Conservation (phyloP, 371 early-diverging fungal genomes). For the Circinella minor region DNA sequence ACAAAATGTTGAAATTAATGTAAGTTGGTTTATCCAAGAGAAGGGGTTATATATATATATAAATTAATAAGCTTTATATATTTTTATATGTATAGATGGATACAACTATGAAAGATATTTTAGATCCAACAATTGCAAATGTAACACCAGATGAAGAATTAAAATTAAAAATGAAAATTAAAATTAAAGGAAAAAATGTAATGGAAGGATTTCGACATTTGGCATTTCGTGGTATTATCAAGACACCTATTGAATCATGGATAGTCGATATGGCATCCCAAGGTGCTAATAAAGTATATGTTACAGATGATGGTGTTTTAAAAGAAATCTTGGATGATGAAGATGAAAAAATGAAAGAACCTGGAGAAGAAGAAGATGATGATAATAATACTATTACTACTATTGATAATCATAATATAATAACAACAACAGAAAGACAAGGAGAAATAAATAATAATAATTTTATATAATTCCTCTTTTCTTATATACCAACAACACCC, state of each 20-base stretch:
- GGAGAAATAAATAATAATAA: too few relatives aligned
- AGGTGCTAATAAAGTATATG: constrained; percentile 20
- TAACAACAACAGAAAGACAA: too few relatives aligned
- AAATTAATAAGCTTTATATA: not conserved
- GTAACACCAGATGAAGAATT: constrained; percentile 3
- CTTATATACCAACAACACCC: too few relatives aligned
- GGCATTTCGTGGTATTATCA: constrained; percentile 40
- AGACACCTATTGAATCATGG: constrained; percentile 47
- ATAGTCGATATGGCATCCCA: constrained; percentile 34
- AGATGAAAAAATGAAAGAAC: constrained; percentile 14
- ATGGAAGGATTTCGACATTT: constrained; percentile 52
- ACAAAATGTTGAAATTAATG: constrained; percentile 24
- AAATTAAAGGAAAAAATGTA: constrained; percentile 45
- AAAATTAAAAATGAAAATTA: constrained; percentile 16
- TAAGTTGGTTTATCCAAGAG: constrained; percentile 14
- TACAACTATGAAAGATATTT: constrained; percentile 9
- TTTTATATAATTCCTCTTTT: too few relatives aligned
- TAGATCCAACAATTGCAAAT: constrained; percentile 6
- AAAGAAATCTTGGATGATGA: constrained; percentile 14
- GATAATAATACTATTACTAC: too few relatives aligned
- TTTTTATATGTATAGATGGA: not conserved
- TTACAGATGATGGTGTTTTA: constrained; percentile 25
- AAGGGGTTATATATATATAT: not conserved
- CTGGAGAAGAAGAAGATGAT: not conserved
- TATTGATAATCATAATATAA: too few relatives aligned